A percentile compares a stretch with the other conserved stretches of the same genome.
Conservation (phyloP, 768 basidiomycete genomes). For the Termitomyces sp. region DNA sequence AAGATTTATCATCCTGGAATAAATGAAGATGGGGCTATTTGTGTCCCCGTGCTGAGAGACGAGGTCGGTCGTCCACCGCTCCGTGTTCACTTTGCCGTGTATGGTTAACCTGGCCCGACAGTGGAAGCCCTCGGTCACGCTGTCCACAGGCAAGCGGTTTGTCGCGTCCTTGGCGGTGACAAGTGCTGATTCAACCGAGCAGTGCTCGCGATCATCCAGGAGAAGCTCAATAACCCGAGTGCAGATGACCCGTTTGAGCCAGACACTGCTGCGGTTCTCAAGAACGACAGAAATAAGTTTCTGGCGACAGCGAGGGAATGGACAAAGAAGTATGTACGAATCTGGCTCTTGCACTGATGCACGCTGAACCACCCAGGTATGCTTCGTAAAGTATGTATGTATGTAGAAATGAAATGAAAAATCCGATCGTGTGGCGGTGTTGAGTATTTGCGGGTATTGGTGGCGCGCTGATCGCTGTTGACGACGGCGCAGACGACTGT, state of each 20-base stretch:
- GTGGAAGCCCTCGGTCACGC: conserved; percentile 83
- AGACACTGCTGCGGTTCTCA: conserved; percentile 79
- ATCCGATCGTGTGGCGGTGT: conserved; percentile 6
- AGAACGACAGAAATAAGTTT: conserved; percentile 75
- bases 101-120: conserved; percentile 23
- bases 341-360: not conserved
- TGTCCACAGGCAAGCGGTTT: conserved; percentile 54
- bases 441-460: conserved; percentile 11
- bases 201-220: conserved; percentile 76
- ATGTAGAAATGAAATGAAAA: too few relatives aligned
- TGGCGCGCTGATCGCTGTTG: conserved; percentile 6
- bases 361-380: conserved; percentile 8
- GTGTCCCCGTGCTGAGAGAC: conserved; percentile 78
- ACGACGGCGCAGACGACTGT: not conserved
- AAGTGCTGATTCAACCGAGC: not conserved
- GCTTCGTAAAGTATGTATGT: conserved; percentile 7
- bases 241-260: conserved; percentile 87
- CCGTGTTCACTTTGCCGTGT: not conserved
- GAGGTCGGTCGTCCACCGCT: conserved; percentile 47
- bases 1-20: conserved; percentile 91
- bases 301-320: conserved; percentile 73
- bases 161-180: not conserved
- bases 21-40: conserved; percentile 84
- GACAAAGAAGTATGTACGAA: conserved; percentile 77
- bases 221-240: conserved; percentile 85